Percentiles rank a stretch among this genome's conserved stretches.
Evolutionary conservation across 2,329 filamentous ascomycete species (phyloP).

Genomic region (Botrytis fragariae): DNA sequence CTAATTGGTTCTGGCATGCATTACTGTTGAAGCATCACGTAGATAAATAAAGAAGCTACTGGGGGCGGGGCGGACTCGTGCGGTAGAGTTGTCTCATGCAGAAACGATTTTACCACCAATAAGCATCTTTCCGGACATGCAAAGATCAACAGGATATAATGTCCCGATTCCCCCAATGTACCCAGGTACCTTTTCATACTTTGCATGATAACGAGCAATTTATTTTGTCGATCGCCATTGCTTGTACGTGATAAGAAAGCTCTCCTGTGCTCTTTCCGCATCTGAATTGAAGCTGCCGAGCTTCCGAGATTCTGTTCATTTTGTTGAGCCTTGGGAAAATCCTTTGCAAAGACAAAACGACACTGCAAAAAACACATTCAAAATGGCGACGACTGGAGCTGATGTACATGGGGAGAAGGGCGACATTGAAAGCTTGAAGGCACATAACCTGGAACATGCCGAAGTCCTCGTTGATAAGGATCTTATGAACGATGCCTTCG

Average conservation of each 20-base stretch:
- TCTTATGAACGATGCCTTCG: conserved; percentile 31
- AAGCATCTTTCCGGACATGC: not conserved
- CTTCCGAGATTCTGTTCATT: not conserved
- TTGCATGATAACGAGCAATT: not conserved
- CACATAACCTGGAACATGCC: not conserved
- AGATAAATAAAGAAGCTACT: not conserved
- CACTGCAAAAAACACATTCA: not conserved
- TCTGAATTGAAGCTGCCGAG: not conserved
- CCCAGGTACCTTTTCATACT: not conserved
- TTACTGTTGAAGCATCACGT: not conserved
- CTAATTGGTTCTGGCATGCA: not conserved
- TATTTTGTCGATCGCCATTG: not conserved
- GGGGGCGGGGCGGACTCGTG: not conserved
- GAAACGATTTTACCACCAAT: conserved; percentile 4
- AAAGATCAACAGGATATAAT: conserved; percentile 3
- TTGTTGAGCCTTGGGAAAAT: not conserved
- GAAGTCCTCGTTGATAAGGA: not conserved
- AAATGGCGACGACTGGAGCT: not conserved
- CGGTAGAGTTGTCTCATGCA: not conserved
- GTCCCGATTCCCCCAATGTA: not conserved
- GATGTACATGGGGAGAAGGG: not conserved
- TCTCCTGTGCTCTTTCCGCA: not conserved
- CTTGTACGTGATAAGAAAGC: not conserved
- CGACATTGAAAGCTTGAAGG: not conserved
- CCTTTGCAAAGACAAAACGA: not conserved